These are phyloP conservation scores for Mycosphaerella sp. DNA, from an alignment of 2,329 filamentous ascomycete genomes.

Conservation along the genomic window DNA sequence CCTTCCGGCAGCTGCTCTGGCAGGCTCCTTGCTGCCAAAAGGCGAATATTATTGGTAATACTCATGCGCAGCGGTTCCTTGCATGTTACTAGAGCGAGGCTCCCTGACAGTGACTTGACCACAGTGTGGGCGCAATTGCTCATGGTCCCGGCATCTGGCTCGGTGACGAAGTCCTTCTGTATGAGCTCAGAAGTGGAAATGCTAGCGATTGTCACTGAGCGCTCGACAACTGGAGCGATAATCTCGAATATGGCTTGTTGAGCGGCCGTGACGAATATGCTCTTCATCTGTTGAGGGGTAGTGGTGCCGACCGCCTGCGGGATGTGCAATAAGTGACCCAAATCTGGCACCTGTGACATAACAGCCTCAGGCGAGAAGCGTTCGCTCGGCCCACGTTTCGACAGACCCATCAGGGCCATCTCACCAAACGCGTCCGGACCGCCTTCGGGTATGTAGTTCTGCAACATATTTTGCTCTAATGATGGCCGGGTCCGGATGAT, in stretches of 20 bases:
- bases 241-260: constrained; percentile 91
- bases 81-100: constrained; percentile 91
- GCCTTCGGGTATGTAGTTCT: constrained; percentile 41
- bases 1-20: constrained; percentile 80
- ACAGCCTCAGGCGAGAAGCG: constrained; percentile 72
- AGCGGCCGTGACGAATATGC: constrained; percentile 78
- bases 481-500: constrained; percentile 69
- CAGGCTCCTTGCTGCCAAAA: constrained; percentile 59
- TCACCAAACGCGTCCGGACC: constrained; percentile 73
- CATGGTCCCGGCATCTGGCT: constrained; percentile 80
- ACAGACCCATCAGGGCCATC: constrained; percentile 63
- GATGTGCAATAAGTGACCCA: constrained; percentile 71
- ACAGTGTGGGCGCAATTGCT: constrained; percentile 84
- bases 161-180: constrained; percentile 91
- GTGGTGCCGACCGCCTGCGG: constrained; percentile 72
- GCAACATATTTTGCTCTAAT: constrained; percentile 31
- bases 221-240: constrained; percentile 92
- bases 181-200: constrained; percentile 96
- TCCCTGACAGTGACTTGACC: constrained; percentile 90
- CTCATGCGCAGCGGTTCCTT: constrained; percentile 95
- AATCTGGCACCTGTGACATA: constrained; percentile 74
- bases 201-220: constrained; percentile 94
- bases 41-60: constrained; percentile 95
- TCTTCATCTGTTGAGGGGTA: constrained; percentile 57
- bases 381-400: constrained; percentile 56